Percentiles rank a stretch among this genome's conserved stretches.
Evolutionary conservation across 1,139 yeast species (phyloP).

Genomic region (Saccharomyces hybrid): DNA sequence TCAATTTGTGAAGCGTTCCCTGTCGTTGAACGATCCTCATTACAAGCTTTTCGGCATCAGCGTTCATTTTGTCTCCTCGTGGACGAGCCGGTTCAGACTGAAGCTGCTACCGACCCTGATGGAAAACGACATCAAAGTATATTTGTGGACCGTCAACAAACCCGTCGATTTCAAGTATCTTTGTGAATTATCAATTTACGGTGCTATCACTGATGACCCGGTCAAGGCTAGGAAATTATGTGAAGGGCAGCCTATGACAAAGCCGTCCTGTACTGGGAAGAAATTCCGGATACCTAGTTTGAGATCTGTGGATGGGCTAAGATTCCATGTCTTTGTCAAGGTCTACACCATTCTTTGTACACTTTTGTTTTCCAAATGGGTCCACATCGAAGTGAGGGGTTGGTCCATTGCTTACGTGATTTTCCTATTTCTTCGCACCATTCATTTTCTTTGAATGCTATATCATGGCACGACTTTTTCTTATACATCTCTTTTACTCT

Average conservation of each 20-base stretch:
- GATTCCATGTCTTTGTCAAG: slow-evolving; percentile 18
- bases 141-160: slow-evolving; percentile 76
- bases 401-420: slow-evolving; percentile 20
- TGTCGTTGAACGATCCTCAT: slow-evolving; percentile 31
- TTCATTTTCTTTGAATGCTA: slow-evolving; percentile 19
- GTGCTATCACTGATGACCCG: slow-evolving; percentile 59
- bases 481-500: background rate
- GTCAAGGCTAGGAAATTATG: slow-evolving; percentile 14
- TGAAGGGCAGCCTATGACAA: slow-evolving; percentile 1
- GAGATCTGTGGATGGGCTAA: slow-evolving; percentile 22
- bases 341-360: slow-evolving; percentile 18
- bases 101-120: slow-evolving; percentile 34
- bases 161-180: slow-evolving; percentile 37
- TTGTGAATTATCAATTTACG: slow-evolving; percentile 44
- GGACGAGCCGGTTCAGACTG: slow-evolving; percentile 37
- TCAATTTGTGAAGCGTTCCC: slow-evolving; percentile 31
- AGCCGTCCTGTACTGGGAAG: slow-evolving; percentile 3
- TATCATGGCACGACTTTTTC: background rate
- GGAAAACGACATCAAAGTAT: slow-evolving; percentile 45
- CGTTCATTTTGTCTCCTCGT: slow-evolving; percentile 36
- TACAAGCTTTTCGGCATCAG: slow-evolving; percentile 40
- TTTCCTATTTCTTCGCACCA: slow-evolving; percentile 15
- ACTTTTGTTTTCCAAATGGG: slow-evolving; percentile 23
- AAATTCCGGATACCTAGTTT: slow-evolving; percentile 18
- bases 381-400: slow-evolving; percentile 21